Percentiles rank a stretch among this genome's conserved stretches.
Conservation (phyloP, 176 grass and related monocot species). For the sorghum (Sorghum bicolor) region Sorghum_bicolor_NCBIv3 NC_012872.2:57724501-57725000, state of each 20-base stretch:
- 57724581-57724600: neutral
- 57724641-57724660: neutral
- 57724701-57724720: neutral
- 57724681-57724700: neutral
- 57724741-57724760: neutral
- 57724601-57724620: neutral
- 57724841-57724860: neutral
- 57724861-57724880: neutral
- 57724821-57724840: neutral
- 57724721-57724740: neutral
- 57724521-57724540: neutral
- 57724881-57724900: neutral
- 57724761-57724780: neutral
- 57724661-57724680: neutral
- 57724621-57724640: neutral
- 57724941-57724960: neutral
- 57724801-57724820: neutral
- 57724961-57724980: neutral
- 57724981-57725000: conserved; percentile 16
- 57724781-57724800: neutral
- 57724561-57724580: neutral
- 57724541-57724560: neutral
- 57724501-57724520: conserved; percentile 15
- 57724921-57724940: neutral
- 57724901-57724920: neutral